phyloP scores from a whole-genome alignment of 2,329 filamentous ascomycete genomes.

The Aspergillus aculeatus region DNA sequence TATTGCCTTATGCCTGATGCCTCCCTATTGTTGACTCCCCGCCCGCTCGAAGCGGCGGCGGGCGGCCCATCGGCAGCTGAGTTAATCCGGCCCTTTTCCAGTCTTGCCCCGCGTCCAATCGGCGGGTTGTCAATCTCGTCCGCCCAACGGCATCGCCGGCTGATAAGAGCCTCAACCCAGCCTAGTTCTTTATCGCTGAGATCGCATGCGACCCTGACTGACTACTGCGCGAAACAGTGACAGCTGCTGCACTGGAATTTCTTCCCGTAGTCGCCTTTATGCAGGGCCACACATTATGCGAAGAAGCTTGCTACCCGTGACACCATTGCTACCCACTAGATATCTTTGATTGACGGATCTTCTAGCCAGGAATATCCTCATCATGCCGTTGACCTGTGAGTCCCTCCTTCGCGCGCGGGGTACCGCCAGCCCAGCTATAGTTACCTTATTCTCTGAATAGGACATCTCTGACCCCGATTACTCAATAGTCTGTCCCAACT shows the following conservation, averaged over 20 bases:
- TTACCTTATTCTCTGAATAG: neutral
- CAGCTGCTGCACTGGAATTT: conserved; percentile 5
- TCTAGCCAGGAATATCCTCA: conserved; percentile 9
- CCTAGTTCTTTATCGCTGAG: conserved; percentile 5
- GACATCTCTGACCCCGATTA: conserved; percentile 11
- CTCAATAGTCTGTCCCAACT: conserved; percentile 48
- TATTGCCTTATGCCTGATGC: conserved; percentile 7
- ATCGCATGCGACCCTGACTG: conserved; percentile 14
- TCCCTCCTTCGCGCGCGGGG: neutral
- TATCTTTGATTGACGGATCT: conserved; percentile 3
- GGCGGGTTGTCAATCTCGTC: conserved; percentile 15
- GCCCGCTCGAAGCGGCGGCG: conserved; percentile 13
- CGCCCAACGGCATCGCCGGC: conserved; percentile 11
- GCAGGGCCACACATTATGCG: conserved; percentile 4
- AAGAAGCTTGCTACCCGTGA: conserved; percentile 1
- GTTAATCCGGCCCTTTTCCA: conserved; percentile 19
- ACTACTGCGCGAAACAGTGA: conserved; percentile 7
- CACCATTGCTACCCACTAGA: neutral
- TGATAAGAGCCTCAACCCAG: conserved; percentile 18
- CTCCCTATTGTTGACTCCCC: conserved; percentile 11
- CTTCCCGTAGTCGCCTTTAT: neutral
- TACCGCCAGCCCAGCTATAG: neutral
- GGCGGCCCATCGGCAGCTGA: conserved; percentile 23
- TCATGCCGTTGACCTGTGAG: conserved; percentile 43
- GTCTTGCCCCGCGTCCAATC: conserved; percentile 22